Percentiles rank a stretch among this genome's conserved stretches.
Conservation (phyloP, 495 filamentous ascomycete genomes). For the Penicillium waksmanii region DNA sequence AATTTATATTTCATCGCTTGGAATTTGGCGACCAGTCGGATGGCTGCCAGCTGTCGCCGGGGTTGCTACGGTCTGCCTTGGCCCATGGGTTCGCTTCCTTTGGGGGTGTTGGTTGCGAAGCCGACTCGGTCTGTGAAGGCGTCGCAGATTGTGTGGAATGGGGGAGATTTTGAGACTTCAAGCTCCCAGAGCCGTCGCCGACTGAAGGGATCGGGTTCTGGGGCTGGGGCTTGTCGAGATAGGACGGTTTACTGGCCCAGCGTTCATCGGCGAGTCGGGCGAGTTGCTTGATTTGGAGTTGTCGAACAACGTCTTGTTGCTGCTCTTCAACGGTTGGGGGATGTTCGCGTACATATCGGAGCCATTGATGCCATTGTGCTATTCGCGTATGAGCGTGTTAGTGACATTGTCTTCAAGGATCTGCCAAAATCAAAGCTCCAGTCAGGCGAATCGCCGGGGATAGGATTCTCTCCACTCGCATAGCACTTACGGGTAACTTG, state of each 20-base stretch:
- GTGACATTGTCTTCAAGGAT: background rate
- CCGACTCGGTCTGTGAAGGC: conserved; percentile 7
- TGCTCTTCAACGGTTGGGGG: conserved; percentile 81
- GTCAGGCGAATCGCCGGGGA: background rate
- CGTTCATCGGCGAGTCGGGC: conserved; percentile 80
- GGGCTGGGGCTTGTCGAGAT: conserved; percentile 59
- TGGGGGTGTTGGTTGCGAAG: conserved; percentile 22
- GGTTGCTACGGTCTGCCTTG: conserved; percentile 41
- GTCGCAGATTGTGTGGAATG: background rate
- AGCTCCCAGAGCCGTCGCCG: conserved; percentile 23
- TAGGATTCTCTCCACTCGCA: background rate
- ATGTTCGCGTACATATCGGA: conserved; percentile 74
- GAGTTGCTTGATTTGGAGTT: conserved; percentile 69
- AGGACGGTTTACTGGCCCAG: conserved; percentile 78
- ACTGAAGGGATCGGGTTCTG: conserved; percentile 47
- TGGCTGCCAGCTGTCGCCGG: conserved; percentile 79
- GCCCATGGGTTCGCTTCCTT: conserved; percentile 66
- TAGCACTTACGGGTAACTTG: conserved; percentile 56
- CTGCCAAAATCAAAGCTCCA: background rate
- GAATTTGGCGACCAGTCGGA: conserved; percentile 63
- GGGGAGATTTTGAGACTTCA: background rate
- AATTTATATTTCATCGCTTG: conserved; percentile 31
- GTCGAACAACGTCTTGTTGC: conserved; percentile 66
- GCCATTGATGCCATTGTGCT: conserved; percentile 96
- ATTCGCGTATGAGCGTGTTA: conserved; percentile 28